Evolutionary conservation across 1,284 basidiomycete species (phyloP), one percentile per base, ranked within the genome.

Genomic region (Apiotrichum siamense): DNA sequence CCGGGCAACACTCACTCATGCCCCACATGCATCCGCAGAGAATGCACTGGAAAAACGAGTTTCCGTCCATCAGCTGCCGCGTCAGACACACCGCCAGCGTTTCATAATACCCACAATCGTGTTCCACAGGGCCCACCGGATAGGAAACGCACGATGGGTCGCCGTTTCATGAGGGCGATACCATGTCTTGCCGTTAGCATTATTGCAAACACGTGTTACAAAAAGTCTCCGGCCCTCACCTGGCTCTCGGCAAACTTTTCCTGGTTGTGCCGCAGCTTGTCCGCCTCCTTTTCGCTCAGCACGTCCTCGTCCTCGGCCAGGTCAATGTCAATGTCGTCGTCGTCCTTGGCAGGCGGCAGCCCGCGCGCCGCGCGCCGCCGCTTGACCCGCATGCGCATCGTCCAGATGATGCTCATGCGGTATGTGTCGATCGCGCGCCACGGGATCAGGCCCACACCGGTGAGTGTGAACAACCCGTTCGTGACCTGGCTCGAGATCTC

Each of bases 91-190:
- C 21, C 43, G 42, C 37, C 53, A 12, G n/a, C 15, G 13, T 18
- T 39, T 20, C 18, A n/a, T 33, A 21, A 9, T 13, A 64, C 66
- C 43, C 44, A 70, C 66, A 13, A 71, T 61, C 3, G 70, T 72
- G 48, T 73, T 75, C 65, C 66, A 70, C 18, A 75, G 48, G 23
- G 60, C 78, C 65, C 71, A 83, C 80, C 78, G 80, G 66, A 88
- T 86, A 7, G 86, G 84, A 69, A 91, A 91, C 6, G 88, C 87
- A 44, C 83, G 76, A 68, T 92, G 88, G 0, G 89, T 90, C 49
- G 84, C 83, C 5, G 87, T 91, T 36, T 86, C 88, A 69, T 91
- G 87, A 7, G 88, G 83, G 36, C 86, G 78, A 71, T 93, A 93
- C 87, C 88, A 93, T 0, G 87, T 89, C 73, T 87, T n/a, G 82